Conservation (phyloP, 2,329 filamentous ascomycete genomes). For the Massarina eburnea region DNA sequence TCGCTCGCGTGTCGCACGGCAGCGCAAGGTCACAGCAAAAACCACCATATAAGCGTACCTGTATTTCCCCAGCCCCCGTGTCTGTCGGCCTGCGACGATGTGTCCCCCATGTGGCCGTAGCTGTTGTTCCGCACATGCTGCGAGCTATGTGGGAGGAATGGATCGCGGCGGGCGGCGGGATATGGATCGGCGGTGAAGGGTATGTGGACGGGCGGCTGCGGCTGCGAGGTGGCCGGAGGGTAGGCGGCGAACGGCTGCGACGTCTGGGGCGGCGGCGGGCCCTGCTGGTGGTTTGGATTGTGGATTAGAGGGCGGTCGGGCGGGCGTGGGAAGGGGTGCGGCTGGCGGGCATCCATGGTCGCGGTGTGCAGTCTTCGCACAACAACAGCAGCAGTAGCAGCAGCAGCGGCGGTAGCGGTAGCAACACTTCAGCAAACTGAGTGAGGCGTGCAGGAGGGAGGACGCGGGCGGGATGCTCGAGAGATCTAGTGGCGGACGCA, state of each 20-base stretch:
- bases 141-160: constrained; percentile 45
- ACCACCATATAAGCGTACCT: constrained; percentile 34
- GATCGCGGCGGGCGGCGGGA: constrained; percentile 49
- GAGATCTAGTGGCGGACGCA: background rate
- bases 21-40: constrained; percentile 10
- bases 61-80: constrained; percentile 37
- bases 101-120: constrained; percentile 40
- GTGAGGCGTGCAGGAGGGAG: too few species aligned
- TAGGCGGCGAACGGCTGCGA: constrained; percentile 36
- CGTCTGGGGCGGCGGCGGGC: constrained; percentile 20
- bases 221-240: constrained; percentile 34
- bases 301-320: constrained; percentile 49
- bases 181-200: constrained; percentile 51
- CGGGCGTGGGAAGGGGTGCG: constrained; percentile 42
- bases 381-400: background rate
- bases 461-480: background rate
- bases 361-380: constrained; percentile 1
- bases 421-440: too few species aligned
- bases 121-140: constrained; percentile 44
- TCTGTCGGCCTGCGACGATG: constrained; percentile 31
- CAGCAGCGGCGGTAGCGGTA: too few species aligned
- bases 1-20: constrained; percentile 10
- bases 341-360: constrained; percentile 42
- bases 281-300: constrained; percentile 62
- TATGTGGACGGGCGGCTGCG: constrained; percentile 45